Conservation (phyloP, 108 stramenopile genomes). For the Schizochytrium sp. region DNA sequence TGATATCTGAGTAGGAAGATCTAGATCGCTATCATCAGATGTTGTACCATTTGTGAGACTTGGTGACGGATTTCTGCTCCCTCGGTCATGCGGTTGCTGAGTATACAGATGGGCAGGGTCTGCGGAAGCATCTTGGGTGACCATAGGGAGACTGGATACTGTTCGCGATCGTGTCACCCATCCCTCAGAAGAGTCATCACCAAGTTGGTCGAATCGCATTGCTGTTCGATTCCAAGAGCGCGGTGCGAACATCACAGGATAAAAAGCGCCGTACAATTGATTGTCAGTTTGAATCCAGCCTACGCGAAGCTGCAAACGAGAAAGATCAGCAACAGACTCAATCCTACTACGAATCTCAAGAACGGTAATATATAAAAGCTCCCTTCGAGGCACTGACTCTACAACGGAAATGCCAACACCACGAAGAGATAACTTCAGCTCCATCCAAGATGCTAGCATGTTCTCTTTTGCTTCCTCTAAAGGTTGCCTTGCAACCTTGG, state of each 20-base stretch:
- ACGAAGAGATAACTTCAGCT: neutral
- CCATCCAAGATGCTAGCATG: slow-evolving; percentile 2
- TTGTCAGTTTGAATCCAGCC: slow-evolving; percentile 58
- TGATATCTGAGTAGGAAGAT: neutral
- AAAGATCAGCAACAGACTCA: slow-evolving; percentile 1
- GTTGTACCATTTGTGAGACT: neutral
- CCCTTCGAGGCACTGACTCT: slow-evolving; percentile 41
- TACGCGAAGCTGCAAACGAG: neutral
- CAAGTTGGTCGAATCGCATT: neutral
- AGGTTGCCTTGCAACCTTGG: neutral
- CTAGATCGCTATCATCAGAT: too few relatives aligned
- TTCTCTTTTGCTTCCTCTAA: neutral
- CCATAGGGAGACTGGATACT: neutral
- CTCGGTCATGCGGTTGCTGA: neutral
- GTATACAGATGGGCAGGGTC: neutral
- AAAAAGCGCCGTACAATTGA: slow-evolving; percentile 48
- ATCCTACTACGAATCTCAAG: slow-evolving; percentile 30
- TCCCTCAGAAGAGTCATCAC: neutral
- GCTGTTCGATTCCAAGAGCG: slow-evolving; percentile 46
- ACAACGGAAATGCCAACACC: slow-evolving; percentile 35
- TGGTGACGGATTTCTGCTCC: neutral
- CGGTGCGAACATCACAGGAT: slow-evolving; percentile 48
- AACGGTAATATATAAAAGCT: slow-evolving; percentile 28
- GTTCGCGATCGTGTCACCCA: neutral
- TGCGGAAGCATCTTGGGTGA: neutral